A percentile compares a stretch with the other conserved stretches of the same genome.
Conservation (phyloP, 1,284 basidiomycete species). For the Cryptococcus hybrid region DNA sequence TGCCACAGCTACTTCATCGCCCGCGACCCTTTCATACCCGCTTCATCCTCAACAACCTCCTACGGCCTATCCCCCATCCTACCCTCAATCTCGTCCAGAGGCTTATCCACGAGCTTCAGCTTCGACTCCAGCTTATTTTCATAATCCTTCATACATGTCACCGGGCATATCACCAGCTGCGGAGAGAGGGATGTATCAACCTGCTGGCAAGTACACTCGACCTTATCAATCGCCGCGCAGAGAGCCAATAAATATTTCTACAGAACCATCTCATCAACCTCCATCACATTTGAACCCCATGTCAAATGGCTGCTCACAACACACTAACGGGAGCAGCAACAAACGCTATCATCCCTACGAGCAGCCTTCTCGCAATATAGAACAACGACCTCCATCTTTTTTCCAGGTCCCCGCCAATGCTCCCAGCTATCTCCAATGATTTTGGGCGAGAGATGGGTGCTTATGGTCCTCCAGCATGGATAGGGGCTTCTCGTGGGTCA, state of each 20-base stretch:
- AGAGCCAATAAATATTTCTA: background rate
- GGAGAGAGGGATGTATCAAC: background rate
- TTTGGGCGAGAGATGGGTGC: background rate
- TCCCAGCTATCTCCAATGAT: background rate
- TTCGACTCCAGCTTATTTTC: background rate
- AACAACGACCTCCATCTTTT: background rate
- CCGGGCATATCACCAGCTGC: background rate
- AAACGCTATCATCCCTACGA: slow-evolving; percentile 15
- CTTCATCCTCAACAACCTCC: slow-evolving; percentile 5
- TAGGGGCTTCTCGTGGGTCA: slow-evolving; percentile 1
- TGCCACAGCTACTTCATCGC: slow-evolving; percentile 17
- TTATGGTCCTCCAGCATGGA: background rate
- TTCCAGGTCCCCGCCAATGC: background rate
- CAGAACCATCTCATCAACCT: background rate
- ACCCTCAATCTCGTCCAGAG: background rate
- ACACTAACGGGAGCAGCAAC: background rate
- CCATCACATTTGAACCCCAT: background rate
- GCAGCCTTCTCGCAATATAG: background rate
- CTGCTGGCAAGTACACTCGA: slow-evolving; percentile 12
- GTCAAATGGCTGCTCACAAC: background rate
- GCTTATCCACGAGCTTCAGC: background rate
- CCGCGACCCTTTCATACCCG: slow-evolving; percentile 11
- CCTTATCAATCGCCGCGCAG: slow-evolving; percentile 1
- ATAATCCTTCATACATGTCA: background rate
- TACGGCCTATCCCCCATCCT: slow-evolving; percentile 9